These are phyloP conservation scores for Sporothrix mexicana DNA, from an alignment of 2,329 filamentous ascomycete genomes.

Conservation along the genomic window DNA sequence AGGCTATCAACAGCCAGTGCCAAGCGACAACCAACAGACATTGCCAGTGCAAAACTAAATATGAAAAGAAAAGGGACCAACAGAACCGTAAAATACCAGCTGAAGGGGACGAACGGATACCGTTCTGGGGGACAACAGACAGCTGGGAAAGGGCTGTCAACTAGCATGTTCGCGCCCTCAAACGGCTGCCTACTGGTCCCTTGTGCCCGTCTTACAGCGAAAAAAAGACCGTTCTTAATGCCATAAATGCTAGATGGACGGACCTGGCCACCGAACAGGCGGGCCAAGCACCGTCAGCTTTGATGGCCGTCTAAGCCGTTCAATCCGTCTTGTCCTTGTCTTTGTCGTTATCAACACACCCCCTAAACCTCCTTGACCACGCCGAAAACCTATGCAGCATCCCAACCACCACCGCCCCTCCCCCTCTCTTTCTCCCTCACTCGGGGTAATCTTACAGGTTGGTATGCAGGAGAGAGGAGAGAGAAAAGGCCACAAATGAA, in stretches of 20 bases:
- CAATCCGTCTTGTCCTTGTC: not conserved
- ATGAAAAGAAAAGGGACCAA: not conserved
- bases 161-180: not conserved
- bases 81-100: no score
- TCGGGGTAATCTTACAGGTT: conserved; percentile 22
- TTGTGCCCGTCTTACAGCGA: conserved; percentile 4
- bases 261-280: not conserved
- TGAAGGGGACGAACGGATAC: no score
- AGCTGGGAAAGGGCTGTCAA: conserved; percentile 7
- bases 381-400: conserved; percentile 24
- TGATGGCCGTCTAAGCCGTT: not conserved
- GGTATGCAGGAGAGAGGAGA: conserved; percentile 6
- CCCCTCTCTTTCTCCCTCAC: not conserved
- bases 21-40: not conserved
- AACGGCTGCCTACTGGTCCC: not conserved
- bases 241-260: no score
- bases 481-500: not conserved
- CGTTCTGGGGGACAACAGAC: no score
- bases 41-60: not conserved
- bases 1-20: not conserved
- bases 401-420: not conserved
- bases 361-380: not conserved
- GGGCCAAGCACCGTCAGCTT: not conserved
- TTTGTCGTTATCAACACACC: conserved; percentile 19
- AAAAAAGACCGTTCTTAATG: no score